Percentiles rank a stretch among this genome's conserved stretches.
Evolutionary conservation across 2,329 filamentous ascomycete genomes (phyloP).

Genomic region (Atkinsonella hypoxylon): DNA sequence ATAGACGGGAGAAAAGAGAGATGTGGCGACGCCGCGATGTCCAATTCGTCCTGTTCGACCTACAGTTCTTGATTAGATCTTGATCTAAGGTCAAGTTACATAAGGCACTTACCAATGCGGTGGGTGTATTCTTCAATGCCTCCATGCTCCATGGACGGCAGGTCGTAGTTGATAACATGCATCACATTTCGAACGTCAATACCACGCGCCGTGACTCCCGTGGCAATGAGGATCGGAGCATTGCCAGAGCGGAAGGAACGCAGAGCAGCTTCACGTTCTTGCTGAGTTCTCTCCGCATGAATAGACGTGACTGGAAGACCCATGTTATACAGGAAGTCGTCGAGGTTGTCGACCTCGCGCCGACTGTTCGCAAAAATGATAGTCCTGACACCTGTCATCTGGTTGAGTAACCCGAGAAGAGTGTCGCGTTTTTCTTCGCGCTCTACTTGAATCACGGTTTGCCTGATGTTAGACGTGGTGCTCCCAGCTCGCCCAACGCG

Average conservation of each 20-base stretch:
- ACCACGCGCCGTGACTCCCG: slow-evolving; percentile 76
- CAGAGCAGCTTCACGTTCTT: slow-evolving; percentile 85
- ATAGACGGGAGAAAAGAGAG: slow-evolving; percentile 65
- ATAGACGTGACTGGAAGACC: slow-evolving; percentile 77
- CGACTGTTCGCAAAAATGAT: slow-evolving; percentile 87
- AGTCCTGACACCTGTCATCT: slow-evolving; percentile 61
- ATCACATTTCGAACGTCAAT: slow-evolving; percentile 78
- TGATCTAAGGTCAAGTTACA: not conserved
- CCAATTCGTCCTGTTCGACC: slow-evolving; percentile 92
- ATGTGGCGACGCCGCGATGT: slow-evolving; percentile 72
- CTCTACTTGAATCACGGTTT: slow-evolving; percentile 60
- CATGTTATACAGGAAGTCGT: slow-evolving; percentile 77
- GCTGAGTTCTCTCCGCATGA: slow-evolving; percentile 75
- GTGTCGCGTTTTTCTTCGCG: slow-evolving; percentile 54
- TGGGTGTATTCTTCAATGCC: slow-evolving; percentile 91
- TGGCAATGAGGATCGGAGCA: slow-evolving; percentile 72
- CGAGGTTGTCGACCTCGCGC: slow-evolving; percentile 64
- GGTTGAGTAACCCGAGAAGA: slow-evolving; percentile 59
- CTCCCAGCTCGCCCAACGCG: slow-evolving; percentile 80
- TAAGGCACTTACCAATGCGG: slow-evolving; percentile 60
- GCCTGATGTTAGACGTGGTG: slow-evolving; percentile 70
- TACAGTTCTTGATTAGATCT: slow-evolving; percentile 18
- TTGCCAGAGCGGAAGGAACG: slow-evolving; percentile 67
- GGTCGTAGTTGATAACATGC: slow-evolving; percentile 89
- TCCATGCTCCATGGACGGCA: slow-evolving; percentile 63